Base-by-base conservation (phyloP, 345 rosid species). In the Cardiospermum halicacabum region DNA sequence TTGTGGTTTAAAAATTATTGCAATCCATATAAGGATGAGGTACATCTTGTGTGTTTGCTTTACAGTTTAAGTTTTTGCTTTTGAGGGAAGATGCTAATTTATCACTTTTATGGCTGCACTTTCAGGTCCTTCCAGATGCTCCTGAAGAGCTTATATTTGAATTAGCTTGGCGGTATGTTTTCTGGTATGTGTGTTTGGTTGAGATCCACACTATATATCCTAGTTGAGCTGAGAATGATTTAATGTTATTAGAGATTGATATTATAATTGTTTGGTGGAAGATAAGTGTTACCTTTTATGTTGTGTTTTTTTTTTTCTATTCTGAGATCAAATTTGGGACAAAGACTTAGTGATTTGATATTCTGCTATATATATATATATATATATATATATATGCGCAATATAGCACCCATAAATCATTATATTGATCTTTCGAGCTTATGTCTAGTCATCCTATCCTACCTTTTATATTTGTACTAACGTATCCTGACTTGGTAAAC, bases 1-100 rank as follows among this genome's bases (percentile, higher is more conserved):
- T 72, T 94, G 72, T 94, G 99, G 97, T 94, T 94, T 66, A 88
- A 74, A 73, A 79, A 85, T 76, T 83, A 86, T 74, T 91, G 92
- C 77, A 79, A 94, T 79, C 99, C 97, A 2, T 94, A 94, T 36
- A 81, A 91, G 72, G 99, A 91, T 42, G 70, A 91, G 95, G 99
- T 79, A 78, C 68, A 58, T 66, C 58, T 19, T 31, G 36, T n/a
- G n/a, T 25, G 61, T 48, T 22, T 64, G 49, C 65, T 25, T 40
- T 37, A 40, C 11, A 21, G 42, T n/a, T n/a, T n/a, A n/a, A n/a
- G n/a, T 48, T 19, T 36, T 10, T 49, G 21, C 27, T 66, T 69
- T 15, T 32, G 30, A 64, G 47, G 54, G 56, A n/a, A 42, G 49
- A 51, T 18, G 4, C 34, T 43, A 56, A 53, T n/a, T 57, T 51